These are phyloP conservation scores for Ogataea angusta DNA, from an alignment of 805 yeast species.

Conservation along the genomic window DNA sequence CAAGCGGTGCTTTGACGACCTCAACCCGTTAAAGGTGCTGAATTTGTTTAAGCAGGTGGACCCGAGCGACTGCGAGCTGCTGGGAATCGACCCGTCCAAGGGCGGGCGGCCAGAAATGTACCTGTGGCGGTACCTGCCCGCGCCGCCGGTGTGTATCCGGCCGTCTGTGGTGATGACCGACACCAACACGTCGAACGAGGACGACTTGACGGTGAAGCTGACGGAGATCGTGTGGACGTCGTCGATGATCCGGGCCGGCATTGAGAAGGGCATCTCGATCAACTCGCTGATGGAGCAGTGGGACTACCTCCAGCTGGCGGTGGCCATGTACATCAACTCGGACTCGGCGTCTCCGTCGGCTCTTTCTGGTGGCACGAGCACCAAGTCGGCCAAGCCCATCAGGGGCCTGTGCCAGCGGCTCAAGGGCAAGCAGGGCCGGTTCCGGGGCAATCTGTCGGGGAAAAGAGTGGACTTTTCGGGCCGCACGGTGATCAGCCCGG, in stretches of 20 bases:
- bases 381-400: conserved; percentile 69
- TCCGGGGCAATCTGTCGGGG: conserved; percentile 96
- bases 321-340: conserved; percentile 96
- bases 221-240: conserved; percentile 97
- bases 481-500: conserved; percentile 97
- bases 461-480: conserved; percentile 98
- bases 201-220: conserved; percentile 91
- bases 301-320: conserved; percentile 93
- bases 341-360: conserved; percentile 85
- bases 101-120: conserved; percentile 96
- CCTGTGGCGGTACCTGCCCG: conserved; percentile 95
- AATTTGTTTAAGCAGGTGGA: conserved; percentile 81
- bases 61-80: conserved; percentile 85
- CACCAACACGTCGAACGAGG: conserved; percentile 88
- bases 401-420: conserved; percentile 95
- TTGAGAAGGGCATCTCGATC: conserved; percentile 91
- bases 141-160: conserved; percentile 98
- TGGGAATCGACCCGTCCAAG: conserved; percentile 83
- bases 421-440: conserved; percentile 98
- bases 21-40: conserved; percentile 87
- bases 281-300: conserved; percentile 97
- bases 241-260: conserved; percentile 90
- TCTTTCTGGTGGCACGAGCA: conserved; percentile 60
- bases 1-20: conserved; percentile 85
- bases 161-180: conserved; percentile 95